Percentiles rank a stretch among this genome's conserved stretches.
These are phyloP conservation scores for Elsinoe batatas DNA, from an alignment of 2,329 filamentous ascomycete species.

Conservation along the genomic window DNA sequence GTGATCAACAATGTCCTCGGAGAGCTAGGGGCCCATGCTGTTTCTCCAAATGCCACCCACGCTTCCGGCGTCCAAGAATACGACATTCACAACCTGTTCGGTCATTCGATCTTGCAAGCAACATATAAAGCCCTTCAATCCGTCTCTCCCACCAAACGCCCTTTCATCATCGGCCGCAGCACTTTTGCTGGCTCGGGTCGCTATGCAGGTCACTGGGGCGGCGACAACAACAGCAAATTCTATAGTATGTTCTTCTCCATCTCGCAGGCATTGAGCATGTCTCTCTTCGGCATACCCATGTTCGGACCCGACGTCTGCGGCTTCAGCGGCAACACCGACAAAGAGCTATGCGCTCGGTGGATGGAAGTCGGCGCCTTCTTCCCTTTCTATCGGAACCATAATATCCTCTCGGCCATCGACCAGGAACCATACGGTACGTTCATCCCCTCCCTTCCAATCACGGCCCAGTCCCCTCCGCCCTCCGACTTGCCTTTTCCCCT, in stretches of 20 bases:
- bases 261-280: slow-evolving; percentile 65
- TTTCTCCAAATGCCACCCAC: slow-evolving; percentile 70
- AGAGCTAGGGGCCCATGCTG: slow-evolving; percentile 50
- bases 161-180: slow-evolving; percentile 74
- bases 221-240: slow-evolving; percentile 58
- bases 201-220: slow-evolving; percentile 74
- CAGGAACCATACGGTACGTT: slow-evolving; percentile 55
- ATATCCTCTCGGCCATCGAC: slow-evolving; percentile 47
- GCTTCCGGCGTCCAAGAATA: slow-evolving; percentile 62
- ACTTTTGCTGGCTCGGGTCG: slow-evolving; percentile 70
- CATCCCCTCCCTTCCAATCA: background rate
- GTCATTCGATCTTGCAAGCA: slow-evolving; percentile 64
- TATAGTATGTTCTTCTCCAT: slow-evolving; percentile 68
- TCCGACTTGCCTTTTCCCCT: background rate
- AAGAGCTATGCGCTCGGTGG: slow-evolving; percentile 65
- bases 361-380: slow-evolving; percentile 66
- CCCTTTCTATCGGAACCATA: slow-evolving; percentile 64
- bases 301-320: slow-evolving; percentile 62
- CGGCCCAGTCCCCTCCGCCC: background rate
- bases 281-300: slow-evolving; percentile 67
- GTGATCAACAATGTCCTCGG: slow-evolving; percentile 59
- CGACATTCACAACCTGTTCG: slow-evolving; percentile 73
- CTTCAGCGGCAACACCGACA: slow-evolving; percentile 56
- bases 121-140: slow-evolving; percentile 61
- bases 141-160: slow-evolving; percentile 58